These are phyloP conservation scores for Carex littledalei DNA, from an alignment of 176 grass and related monocot genomes.

Conservation along the genomic window DNA sequence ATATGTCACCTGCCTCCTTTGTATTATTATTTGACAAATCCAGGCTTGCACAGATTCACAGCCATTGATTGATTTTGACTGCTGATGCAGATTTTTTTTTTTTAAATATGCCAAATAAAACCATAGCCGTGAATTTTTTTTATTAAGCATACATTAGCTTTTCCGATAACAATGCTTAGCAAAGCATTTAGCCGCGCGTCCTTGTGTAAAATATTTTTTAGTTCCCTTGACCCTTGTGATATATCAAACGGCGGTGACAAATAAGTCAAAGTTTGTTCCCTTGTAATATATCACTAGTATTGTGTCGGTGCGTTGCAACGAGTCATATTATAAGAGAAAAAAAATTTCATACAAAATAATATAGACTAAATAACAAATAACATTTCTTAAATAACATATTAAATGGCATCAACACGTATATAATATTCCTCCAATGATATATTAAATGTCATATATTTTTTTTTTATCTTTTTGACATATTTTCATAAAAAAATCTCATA, in stretches of 20 bases:
- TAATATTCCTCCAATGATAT: too few species aligned
- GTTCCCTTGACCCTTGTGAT: too few species aligned
- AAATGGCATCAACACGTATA: too few species aligned
- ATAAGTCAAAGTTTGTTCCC: background rate
- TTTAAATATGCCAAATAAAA: background rate
- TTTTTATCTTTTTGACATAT: too few species aligned
- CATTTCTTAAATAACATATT: too few species aligned
- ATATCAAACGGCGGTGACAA: background rate
- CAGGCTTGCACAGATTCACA: background rate
- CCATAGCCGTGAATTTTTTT: background rate
- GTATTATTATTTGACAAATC: background rate
- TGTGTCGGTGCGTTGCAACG: too few species aligned
- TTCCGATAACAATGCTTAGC: background rate
- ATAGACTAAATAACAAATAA: too few species aligned
- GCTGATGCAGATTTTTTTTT: background rate
- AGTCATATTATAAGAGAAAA: too few species aligned
- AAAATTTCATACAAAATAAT: too few species aligned
- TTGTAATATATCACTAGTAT: too few species aligned
- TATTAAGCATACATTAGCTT: background rate
- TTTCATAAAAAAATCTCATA: too few species aligned
- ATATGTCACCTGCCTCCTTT: background rate
- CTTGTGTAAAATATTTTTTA: background rate
- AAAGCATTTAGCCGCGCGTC: background rate
- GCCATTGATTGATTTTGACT: background rate
- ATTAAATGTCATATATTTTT: too few species aligned